Evolutionary conservation across 2,329 filamentous ascomycete species (phyloP), one percentile per base, ranked within the genome.

Genomic region (Diaporthe sp.): DNA sequence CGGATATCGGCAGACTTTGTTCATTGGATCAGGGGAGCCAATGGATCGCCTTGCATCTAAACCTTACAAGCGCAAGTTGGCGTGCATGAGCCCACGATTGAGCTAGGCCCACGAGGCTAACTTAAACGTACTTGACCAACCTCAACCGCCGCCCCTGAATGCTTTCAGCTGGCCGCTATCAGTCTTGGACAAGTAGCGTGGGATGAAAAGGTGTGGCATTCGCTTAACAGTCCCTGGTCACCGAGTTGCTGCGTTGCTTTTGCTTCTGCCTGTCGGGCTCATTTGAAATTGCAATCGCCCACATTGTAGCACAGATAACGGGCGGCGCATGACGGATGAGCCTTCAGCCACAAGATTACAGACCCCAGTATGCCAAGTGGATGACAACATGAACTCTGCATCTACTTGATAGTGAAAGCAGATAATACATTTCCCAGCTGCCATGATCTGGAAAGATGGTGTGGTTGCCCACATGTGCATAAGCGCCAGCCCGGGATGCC

Each of bases 1-100:
- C 65, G 65, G 49, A 55, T 55, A n/a, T 55, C 65, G 65, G 65
- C 49, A 69, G 49, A 19, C 34, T 39, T 55, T 55, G 46, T 42
- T 55, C 17, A 69, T 53, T 42, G 31, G 22, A 51, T 25, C 31
- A 53, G 46, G 44, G 31, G 62, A 6, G 22, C 12, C 19, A 25
- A 53, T 34, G 19, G 44, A 39, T 39, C 31, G 31, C 22, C 31
- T 44, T 39, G 46, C 62, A 37, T 25, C 19, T 28, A 25, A 25
- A 37, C 31, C 22, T 68, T 53, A 68, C 12, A 53, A 51, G 31
- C 12, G 62, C 46, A 37, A 46, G 3, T 67, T 37, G 62, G 44
- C 62, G 22, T 68, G 44, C 46, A 68, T 53, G 6, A 37, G 62
- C 44, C 22, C 62, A 51, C 22, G 44, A 4, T 12, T 53, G 31